phyloP scores from a whole-genome alignment of 2,329 filamentous ascomycete species.

The Ophidiomyces ophidiicola region DNA sequence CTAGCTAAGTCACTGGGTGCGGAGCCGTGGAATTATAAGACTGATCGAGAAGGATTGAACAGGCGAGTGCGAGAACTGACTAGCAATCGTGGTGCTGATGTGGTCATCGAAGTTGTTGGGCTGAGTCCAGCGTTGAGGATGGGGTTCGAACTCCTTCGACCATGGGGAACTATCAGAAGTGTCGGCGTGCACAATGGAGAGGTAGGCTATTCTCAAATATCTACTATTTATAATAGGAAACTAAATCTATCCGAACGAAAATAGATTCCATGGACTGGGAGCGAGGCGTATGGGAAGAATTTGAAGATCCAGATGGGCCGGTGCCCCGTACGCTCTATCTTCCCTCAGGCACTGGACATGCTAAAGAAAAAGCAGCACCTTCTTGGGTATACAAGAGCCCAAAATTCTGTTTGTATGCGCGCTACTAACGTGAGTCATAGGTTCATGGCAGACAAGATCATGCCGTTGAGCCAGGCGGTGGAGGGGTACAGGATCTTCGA shows the following conservation, averaged over 20 bases:
- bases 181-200: constrained; percentile 66
- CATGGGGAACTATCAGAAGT: constrained; percentile 61
- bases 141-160: constrained; percentile 58
- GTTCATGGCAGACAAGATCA: constrained; percentile 66
- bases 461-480: constrained; percentile 54
- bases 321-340: constrained; percentile 61
- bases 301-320: constrained; percentile 62
- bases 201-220: constrained; percentile 33
- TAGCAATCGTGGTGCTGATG: constrained; percentile 69
- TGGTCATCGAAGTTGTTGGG: constrained; percentile 69
- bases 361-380: constrained; percentile 55
- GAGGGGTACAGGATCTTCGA: constrained; percentile 62
- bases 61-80: constrained; percentile 62
- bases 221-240: not conserved
- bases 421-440: constrained; percentile 32
- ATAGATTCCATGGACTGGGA: constrained; percentile 54
- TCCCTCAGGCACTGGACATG: constrained; percentile 51
- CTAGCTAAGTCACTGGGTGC: constrained; percentile 63
- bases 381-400: constrained; percentile 47
- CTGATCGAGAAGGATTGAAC: constrained; percentile 52
- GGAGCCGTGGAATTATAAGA: constrained; percentile 68
- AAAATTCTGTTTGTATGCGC: no score
- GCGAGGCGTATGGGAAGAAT: constrained; percentile 56
- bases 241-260: constrained; percentile 2
- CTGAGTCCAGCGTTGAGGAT: constrained; percentile 56